Base-by-base conservation (phyloP, 2,329 filamentous ascomycete species). In the Fusarium sp. region DNA sequence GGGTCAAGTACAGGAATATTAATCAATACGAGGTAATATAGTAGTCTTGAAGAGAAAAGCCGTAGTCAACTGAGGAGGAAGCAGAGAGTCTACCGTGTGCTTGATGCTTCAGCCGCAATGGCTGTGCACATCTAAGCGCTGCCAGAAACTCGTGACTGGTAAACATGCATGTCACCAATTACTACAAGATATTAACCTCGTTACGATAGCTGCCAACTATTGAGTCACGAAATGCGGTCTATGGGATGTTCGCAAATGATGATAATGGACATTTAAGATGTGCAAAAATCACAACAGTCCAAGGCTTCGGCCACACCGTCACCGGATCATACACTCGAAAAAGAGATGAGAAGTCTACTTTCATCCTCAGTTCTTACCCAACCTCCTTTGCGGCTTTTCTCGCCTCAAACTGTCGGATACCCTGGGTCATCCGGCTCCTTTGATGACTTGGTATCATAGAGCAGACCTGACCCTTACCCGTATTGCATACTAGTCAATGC, bases 401-500 rank as follows among this genome's bases (percentile, higher is more conserved):
- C 3, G 28, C 8, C 28, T 67, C 52, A 8, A 65, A 32, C 7
- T 70, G 61, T 5, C 68, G 58, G 5, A 66, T 62, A 2, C 51
- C 62, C 19, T 72, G 48, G 1, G 67, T 71, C 70, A 75, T 1
- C 72, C 72, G 3, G 48, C 24, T 0, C 65, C 70, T 13, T 68
- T 50, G 8, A 54, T 48, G 9, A 70, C 41, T 11, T 72, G 43
- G 42, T 68, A 59, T 9, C 70, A 70, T 19, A 19, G 19, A 19
- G 19, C 26, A 28, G 26, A 28, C 19, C 19, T 19, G 26, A 10
- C 26, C 9, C 26, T 22, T 50, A 62, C 68, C 59, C 77, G 75
- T 2, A 76, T 68, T 3, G 67, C 73, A 48, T 68, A 77, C 46
- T 75, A 73, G 2, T 75, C 76, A 11, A 79, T 76, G 7, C 59